Percentiles rank a stretch among this genome's conserved stretches.
phyloP scores from a whole-genome alignment of 257 asterid genomes.

The Ophiorrhiza pumila region DNA sequence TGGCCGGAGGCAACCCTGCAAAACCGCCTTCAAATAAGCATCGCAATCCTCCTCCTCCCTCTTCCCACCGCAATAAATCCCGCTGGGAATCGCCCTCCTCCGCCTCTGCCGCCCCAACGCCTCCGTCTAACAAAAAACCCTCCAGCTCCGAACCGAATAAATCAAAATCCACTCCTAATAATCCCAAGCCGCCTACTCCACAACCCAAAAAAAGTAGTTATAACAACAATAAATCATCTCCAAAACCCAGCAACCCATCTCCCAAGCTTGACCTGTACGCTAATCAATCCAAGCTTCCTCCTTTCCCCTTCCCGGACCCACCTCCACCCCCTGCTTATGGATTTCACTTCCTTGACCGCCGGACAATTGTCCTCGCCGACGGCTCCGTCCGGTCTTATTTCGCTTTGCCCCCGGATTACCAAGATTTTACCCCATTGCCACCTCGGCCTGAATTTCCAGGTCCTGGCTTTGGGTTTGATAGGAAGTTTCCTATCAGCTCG shows the following conservation, averaged over 20 bases:
- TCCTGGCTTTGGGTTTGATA: conserved; percentile 45
- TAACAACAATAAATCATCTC: conserved; percentile 14
- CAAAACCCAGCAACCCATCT: conserved; percentile 13
- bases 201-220: conserved; percentile 30
- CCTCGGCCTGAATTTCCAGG: conserved; percentile 41
- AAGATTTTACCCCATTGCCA: conserved; percentile 45
- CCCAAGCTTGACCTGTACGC: conserved; percentile 25
- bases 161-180: conserved; percentile 35
- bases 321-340: conserved; percentile 92
- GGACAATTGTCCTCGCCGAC: conserved; percentile 64
- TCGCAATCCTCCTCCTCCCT: conserved; percentile 36
- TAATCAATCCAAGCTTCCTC: conserved; percentile 27
- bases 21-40: conserved; percentile 19
- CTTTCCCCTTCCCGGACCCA: conserved; percentile 61
- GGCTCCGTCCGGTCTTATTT: conserved; percentile 86
- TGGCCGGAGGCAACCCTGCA: conserved; percentile 38
- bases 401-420: conserved; percentile 78
- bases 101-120: conserved; percentile 18
- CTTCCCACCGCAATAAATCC: conserved; percentile 46
- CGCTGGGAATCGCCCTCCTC: conserved; percentile 48
- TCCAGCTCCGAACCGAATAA: conserved; percentile 28
- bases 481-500: conserved; percentile 56
- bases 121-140: conserved; percentile 17
- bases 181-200: conserved; percentile 33
- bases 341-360: conserved; percentile 90